Percentiles rank a stretch among this genome's conserved stretches.
These are phyloP conservation scores for Tilletia setariae DNA, from an alignment of 1,284 basidiomycete genomes.

Conservation along the genomic window DNA sequence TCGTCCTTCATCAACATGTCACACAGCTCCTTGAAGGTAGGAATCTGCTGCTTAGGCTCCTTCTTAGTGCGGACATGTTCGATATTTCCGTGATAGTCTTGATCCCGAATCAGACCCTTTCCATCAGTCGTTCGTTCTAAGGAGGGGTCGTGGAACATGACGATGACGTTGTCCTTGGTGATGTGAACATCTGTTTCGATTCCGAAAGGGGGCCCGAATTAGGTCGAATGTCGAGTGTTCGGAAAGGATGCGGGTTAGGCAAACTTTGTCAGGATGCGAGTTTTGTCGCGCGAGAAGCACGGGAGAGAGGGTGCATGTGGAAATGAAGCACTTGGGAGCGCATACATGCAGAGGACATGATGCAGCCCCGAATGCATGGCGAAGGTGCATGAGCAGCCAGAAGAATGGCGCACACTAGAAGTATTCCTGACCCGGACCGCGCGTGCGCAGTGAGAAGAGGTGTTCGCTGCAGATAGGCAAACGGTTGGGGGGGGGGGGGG, in stretches of 20 bases:
- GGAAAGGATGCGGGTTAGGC: not conserved
- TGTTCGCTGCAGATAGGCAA: too few species aligned
- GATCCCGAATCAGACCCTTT: conserved; percentile 59
- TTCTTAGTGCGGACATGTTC: conserved; percentile 77
- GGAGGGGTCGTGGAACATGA: conserved; percentile 92
- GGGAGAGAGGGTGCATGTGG: too few species aligned
- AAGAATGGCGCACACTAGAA: too few species aligned
- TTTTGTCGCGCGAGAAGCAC: too few species aligned
- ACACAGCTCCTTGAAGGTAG: conserved; percentile 49
- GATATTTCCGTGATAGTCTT: conserved; percentile 66
- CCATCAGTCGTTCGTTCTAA: conserved; percentile 62
- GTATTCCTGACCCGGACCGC: too few species aligned
- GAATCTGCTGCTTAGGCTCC: conserved; percentile 63
- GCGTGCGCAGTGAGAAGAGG: not conserved
- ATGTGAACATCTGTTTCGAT: conserved; percentile 81
- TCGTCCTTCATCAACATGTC: conserved; percentile 48
- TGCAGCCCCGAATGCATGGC: too few species aligned
- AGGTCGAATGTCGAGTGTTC: not conserved
- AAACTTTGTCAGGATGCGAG: too few species aligned
- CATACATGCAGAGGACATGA: too few species aligned
- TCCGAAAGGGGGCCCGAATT: conserved; percentile 1
- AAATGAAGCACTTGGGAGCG: too few species aligned
- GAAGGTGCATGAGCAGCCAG: too few species aligned
- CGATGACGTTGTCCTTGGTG: conserved; percentile 78
- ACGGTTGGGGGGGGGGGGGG: not conserved